phyloP scores from a whole-genome alignment of 768 basidiomycete genomes.

The Pulveroboletus sp. region DNA sequence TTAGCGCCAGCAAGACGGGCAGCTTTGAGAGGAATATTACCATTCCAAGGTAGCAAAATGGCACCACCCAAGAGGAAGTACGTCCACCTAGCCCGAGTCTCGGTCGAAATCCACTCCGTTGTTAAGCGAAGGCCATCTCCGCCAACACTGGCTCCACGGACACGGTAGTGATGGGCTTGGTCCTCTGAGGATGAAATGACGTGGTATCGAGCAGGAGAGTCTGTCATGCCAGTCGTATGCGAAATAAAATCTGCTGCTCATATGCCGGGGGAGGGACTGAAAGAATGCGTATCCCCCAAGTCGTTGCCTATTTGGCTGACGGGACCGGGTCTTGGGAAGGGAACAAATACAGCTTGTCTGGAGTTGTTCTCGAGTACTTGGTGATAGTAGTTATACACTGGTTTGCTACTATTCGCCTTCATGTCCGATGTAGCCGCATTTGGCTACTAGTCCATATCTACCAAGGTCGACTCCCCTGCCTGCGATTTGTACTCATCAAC shows the following conservation, averaged over 20 bases:
- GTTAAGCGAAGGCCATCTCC: slow-evolving; percentile 18
- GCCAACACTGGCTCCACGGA: not conserved
- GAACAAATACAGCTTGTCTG: too few species aligned
- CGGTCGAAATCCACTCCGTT: slow-evolving; percentile 25
- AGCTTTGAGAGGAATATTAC: slow-evolving; percentile 37
- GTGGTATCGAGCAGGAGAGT: slow-evolving; percentile 12
- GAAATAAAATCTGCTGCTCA: not conserved
- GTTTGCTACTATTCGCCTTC: too few species aligned
- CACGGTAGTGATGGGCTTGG: not conserved
- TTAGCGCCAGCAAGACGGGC: not conserved
- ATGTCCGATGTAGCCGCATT: too few species aligned
- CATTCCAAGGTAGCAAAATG: slow-evolving; percentile 85
- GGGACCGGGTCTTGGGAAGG: too few species aligned
- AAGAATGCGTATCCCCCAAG: not conserved
- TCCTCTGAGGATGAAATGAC: slow-evolving; percentile 5
- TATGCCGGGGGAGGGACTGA: not conserved
- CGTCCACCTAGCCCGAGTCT: slow-evolving; percentile 52
- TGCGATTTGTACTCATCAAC: too few species aligned
- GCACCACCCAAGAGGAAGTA: slow-evolving; percentile 75
- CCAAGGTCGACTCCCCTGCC: too few species aligned
- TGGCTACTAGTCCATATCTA: too few species aligned
- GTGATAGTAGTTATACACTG: too few species aligned
- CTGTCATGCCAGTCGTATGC: slow-evolving; percentile 4
- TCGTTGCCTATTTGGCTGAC: too few species aligned
- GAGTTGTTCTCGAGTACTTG: too few species aligned